Base-by-base conservation (phyloP, 805 yeast species). In the Sugiyamaella smithiae region DNA sequence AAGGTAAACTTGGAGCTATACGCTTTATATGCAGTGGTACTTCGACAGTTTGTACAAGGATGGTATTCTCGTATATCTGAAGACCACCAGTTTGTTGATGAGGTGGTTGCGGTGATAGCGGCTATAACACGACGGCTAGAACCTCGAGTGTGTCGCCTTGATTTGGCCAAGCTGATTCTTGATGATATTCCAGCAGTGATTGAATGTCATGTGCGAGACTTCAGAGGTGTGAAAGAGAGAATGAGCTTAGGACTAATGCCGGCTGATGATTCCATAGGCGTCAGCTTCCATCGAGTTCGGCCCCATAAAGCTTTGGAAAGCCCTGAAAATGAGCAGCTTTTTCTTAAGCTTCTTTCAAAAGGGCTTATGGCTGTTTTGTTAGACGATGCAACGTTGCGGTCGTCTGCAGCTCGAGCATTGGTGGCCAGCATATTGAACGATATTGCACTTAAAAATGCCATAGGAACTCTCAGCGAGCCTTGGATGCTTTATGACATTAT, bases 401-500 rank as follows among this genome's bases (percentile, higher is more conserved):
- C 79, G 0, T 54, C 61, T 3, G 52, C 75, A 7, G 71, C 74
- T 1, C 54, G 59, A 4, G 60, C 67, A 20, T 71, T 79, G 43
- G 48, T 76, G 4, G 55, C 68, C 3, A 61, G 73, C 1, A 49
- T 79, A 3, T 35, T 77, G 11, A 66, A 70, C 20, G 80, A 76
- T 40, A 54, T 77, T 37, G 65, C 73, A 0, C 46, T 79, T 36
- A 61, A 61, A 36, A 76, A 70, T 48, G 54, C 71, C 0, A 58
- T 75, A 4, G 74, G 71, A 5, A 75, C 75, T 54, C 50, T 78
- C 12, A 65, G 74, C 7, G 79, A 78, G 48, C 78, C 78, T n/a
- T 78, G 75, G 63, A 71, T 75, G 60, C 54, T 78, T 1, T 74
- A 80, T 69, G 77, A 72, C 25, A 60, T 78, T 3, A 55, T 73